phyloP scores from a whole-genome alignment of 78 protist species.

The Chrysochromulina tobinii region DNA sequence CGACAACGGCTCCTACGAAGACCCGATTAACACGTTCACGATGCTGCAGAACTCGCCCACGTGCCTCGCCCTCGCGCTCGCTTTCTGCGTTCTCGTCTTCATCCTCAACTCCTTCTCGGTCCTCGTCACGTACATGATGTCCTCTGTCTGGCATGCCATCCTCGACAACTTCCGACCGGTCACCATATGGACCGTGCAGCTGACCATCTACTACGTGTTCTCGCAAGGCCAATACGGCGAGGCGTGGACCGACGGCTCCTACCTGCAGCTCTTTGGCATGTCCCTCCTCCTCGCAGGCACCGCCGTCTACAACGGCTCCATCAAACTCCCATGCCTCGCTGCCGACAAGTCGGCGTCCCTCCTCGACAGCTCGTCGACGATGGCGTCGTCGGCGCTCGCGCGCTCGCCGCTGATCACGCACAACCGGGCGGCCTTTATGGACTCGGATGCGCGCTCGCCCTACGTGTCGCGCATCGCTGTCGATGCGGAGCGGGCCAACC shows the following conservation, averaged over 20 bases:
- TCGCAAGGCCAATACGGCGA: background rate
- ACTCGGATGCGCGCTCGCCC: too few relatives aligned
- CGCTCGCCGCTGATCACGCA: conserved; percentile 7
- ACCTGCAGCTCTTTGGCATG: background rate
- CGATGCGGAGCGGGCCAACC: too few relatives aligned
- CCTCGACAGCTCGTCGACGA: background rate
- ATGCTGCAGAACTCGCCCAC: background rate
- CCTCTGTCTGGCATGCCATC: conserved; percentile 24
- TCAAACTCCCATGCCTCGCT: background rate
- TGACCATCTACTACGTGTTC: background rate
- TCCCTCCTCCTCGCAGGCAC: background rate
- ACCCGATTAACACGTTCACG: background rate
- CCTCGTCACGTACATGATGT: conserved; percentile 6
- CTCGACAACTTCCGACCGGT: conserved; percentile 35
- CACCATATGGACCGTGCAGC: background rate
- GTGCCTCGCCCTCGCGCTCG: background rate
- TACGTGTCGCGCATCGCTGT: too few relatives aligned
- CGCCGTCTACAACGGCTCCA: conserved; percentile 3
- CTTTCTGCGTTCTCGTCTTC: background rate
- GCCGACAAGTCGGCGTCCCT: too few relatives aligned
- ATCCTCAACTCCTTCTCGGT: conserved; percentile 1
- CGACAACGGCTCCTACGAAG: background rate
- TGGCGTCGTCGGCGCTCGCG: background rate
- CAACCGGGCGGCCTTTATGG: too few relatives aligned
- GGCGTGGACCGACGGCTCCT: background rate